Base-by-base conservation (phyloP, 148 eudicot species). In the Dianthus caryophyllus region DNA sequence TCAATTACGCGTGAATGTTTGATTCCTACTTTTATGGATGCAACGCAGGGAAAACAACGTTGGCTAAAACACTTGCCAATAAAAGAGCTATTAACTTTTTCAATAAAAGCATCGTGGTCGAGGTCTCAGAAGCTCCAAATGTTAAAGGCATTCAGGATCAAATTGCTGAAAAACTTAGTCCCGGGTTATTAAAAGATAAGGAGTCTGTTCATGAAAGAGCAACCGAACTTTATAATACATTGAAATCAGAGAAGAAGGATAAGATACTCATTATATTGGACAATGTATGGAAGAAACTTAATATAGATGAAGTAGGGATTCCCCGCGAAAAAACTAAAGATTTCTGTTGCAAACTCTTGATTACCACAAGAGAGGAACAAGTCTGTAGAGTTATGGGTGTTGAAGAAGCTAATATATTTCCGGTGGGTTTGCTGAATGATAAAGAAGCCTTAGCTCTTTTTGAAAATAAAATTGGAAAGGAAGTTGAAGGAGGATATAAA, bases 221-320 rank as follows among this genome's bases (percentile, higher is more conserved):
- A 0, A 9, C 1, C 29, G 6, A 0, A 8, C 13, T 71, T 7
- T 29, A 56, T 24, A 11, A 57, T 46, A 11, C 4, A 20, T 9
- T 27, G 26, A 54, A 10, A 33, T 33, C 44, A 16, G 70, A 38
- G 44, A 46, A 38, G 44, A 25, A 44, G 13, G 2, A 14, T 18
- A 29, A 14, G 33, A 18, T 71, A 18, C 75, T 71, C 24, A 39
- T 71, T 41, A n/a, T 71, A 21, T 53, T 71, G 43, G 75, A 71
- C 25, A 53, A 71, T 14, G 1, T 71, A 0, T 64, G 68, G 62
- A 22, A 26, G 20, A 22, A 39, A 71, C 43, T 71, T 41, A 59
- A 71, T 46, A 20, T 71, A 18, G 22, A 17, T 0, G 36, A 41
- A 26, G 63, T 71, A 6, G 75, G 75, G 11, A 64, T 71, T 43